Conservation (phyloP, 2,329 filamentous ascomycete species). For the Xylariales sp. region DNA sequence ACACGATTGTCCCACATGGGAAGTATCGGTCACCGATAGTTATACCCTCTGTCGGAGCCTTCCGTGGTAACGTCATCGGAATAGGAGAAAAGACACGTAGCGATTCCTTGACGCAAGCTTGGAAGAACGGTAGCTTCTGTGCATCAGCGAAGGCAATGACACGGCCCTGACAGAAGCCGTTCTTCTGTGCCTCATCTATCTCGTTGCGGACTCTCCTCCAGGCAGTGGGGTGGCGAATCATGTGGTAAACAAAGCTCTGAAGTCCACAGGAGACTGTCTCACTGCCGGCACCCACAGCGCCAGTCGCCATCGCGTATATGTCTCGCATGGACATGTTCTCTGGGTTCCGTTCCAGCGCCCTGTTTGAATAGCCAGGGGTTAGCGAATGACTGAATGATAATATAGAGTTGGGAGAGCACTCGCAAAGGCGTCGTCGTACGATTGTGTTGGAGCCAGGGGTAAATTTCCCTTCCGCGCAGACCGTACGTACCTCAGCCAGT, state of each 20-base stretch:
- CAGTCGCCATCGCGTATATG: constrained; percentile 14
- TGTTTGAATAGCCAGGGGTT: no score
- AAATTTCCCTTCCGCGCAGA: no score
- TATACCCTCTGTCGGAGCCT: constrained; percentile 20
- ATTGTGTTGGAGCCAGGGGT: not conserved
- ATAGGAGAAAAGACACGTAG: constrained; percentile 24
- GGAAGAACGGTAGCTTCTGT: constrained; percentile 25
- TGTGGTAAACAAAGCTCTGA: constrained; percentile 23
- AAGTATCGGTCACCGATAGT: constrained; percentile 22
- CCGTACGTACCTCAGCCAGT: constrained; percentile 13
- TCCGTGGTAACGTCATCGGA: constrained; percentile 23
- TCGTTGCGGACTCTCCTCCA: constrained; percentile 14
- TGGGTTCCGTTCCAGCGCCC: constrained; percentile 12
- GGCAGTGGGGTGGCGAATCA: constrained; percentile 15
- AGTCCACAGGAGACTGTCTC: constrained; percentile 18
- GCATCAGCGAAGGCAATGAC: constrained; percentile 22
- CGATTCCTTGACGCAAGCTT: constrained; percentile 30
- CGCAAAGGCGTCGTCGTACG: not conserved
- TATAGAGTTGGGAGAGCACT: not conserved
- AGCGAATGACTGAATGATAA: no score
- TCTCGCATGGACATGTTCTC: constrained; percentile 16
- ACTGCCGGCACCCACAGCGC: constrained; percentile 16
- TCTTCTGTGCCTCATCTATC: constrained; percentile 15
- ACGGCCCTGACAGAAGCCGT: constrained; percentile 10
- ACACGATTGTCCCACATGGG: constrained; percentile 22